A percentile compares a stretch with the other conserved stretches of the same genome.
Conservation (phyloP, 2,329 filamentous ascomycete species). For the Mycosphaerelloides madeirae region DNA sequence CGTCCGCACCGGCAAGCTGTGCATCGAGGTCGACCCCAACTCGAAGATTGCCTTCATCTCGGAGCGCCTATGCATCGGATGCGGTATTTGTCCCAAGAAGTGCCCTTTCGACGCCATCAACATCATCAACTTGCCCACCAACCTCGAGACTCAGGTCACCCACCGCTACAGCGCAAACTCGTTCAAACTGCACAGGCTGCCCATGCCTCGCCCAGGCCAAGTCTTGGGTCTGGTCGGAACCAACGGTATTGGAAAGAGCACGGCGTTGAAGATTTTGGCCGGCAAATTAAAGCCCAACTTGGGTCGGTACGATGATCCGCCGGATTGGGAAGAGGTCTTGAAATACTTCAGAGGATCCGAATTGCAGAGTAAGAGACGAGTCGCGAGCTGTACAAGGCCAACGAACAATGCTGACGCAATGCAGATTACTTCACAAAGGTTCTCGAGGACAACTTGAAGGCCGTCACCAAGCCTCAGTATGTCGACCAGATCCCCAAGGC, state of each 20-base stretch:
- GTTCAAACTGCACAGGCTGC: conserved; percentile 97
- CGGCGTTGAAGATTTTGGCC: conserved; percentile 96
- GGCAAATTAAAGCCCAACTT: conserved; percentile 98
- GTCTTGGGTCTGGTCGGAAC: conserved; percentile 95
- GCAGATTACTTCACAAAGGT: conserved; percentile 98
- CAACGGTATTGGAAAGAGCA: conserved; percentile 99
- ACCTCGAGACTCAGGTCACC: conserved; percentile 95
- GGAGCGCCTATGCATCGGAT: conserved; percentile 92
- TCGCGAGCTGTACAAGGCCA: conserved; percentile 8
- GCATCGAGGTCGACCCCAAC: conserved; percentile 84
- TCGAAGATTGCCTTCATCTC: conserved; percentile 98
- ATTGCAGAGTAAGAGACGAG: conserved; percentile 72
- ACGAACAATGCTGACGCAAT: conserved; percentile 14
- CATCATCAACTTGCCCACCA: conserved; percentile 99
- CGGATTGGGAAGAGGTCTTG: conserved; percentile 98
- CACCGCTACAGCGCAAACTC: conserved; percentile 99
- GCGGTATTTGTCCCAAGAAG: conserved; percentile 99
- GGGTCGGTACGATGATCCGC: conserved; percentile 90
- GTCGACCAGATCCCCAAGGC: conserved; percentile 96
- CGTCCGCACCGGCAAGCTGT: conserved; percentile 93
- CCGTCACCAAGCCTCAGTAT: conserved; percentile 98
- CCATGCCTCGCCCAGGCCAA: conserved; percentile 91
- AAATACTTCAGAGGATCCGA: conserved; percentile 98
- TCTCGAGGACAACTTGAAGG: conserved; percentile 93
- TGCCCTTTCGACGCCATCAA: conserved; percentile 98